Evolutionary conservation across 129 eudicot genomes (phyloP).

Genomic region (Kitagawia praeruptora): DNA sequence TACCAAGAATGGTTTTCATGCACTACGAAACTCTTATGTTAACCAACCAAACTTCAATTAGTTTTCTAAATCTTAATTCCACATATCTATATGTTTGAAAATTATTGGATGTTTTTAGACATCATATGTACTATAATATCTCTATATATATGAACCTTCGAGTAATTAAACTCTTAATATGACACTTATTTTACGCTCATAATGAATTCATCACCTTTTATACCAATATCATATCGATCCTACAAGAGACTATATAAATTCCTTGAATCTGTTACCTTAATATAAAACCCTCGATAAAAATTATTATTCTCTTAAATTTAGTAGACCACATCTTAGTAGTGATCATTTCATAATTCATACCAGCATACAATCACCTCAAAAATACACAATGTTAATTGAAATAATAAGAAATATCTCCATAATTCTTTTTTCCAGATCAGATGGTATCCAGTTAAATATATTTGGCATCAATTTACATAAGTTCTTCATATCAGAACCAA

Average conservation of each 20-base stretch:
- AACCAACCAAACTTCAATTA: neutral
- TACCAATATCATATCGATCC: neutral
- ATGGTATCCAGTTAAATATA: too few relatives aligned
- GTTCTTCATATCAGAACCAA: too few relatives aligned
- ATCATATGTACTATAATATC: neutral
- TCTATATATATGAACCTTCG: neutral
- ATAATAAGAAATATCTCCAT: too few relatives aligned
- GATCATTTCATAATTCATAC: neutral
- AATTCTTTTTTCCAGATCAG: too few relatives aligned
- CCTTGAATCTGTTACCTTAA: neutral
- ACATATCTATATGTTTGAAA: too few relatives aligned
- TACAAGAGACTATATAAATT: neutral
- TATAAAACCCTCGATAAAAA: neutral
- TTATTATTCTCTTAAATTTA: neutral
- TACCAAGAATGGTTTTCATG: too few relatives aligned
- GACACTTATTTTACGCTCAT: neutral
- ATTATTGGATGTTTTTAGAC: neutral
- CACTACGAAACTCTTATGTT: neutral
- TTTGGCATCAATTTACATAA: too few relatives aligned
- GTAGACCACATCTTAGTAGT: neutral
- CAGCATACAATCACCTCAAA: neutral
- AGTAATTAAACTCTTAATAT: neutral
- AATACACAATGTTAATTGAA: too few relatives aligned
- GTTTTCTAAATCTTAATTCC: too few relatives aligned
- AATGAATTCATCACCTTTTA: neutral